These are phyloP conservation scores for Begonia loranthoides DNA, from an alignment of 306 rosid species.

Conservation along the genomic window DNA sequence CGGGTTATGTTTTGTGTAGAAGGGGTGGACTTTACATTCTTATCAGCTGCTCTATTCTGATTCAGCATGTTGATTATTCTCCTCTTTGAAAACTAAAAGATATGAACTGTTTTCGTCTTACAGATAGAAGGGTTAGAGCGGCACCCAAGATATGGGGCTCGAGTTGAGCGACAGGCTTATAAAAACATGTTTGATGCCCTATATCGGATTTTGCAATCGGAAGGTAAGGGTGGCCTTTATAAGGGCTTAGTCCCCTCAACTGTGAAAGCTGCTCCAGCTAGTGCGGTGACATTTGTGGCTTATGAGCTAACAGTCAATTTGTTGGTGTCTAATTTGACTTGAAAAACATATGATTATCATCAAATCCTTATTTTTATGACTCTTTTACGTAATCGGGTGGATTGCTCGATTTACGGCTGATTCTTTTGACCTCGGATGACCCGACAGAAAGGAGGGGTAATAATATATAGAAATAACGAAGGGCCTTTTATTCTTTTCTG, in stretches of 20 bases:
- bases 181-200: slow-evolving; percentile 69
- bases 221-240: slow-evolving; percentile 86
- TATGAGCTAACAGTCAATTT: slow-evolving; percentile 66
- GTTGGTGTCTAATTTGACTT: slow-evolving; percentile 45
- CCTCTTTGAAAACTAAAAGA: background rate
- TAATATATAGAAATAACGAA: too few species aligned
- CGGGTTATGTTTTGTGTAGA: too few species aligned
- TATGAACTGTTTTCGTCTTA: background rate
- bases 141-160: slow-evolving; percentile 86
- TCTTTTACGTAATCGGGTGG: background rate
- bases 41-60: too few species aligned
- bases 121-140: slow-evolving; percentile 86
- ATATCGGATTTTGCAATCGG: slow-evolving; percentile 33
- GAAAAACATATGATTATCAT: slow-evolving; percentile 6
- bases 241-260: slow-evolving; percentile 88
- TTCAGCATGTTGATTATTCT: background rate
- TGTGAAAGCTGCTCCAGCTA: slow-evolving; percentile 89
- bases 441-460: too few species aligned
- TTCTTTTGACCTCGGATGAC: too few species aligned
- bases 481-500: too few species aligned
- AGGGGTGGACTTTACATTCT: too few species aligned
- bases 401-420: slow-evolving; percentile 4
- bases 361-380: background rate
- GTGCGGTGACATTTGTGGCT: slow-evolving; percentile 84
- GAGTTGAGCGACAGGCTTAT: slow-evolving; percentile 62